A percentile compares a stretch with the other conserved stretches of the same genome.
These are phyloP conservation scores for Dalechampia spathulata DNA, from an alignment of 441 rosid genomes.

Conservation along the genomic window DNA sequence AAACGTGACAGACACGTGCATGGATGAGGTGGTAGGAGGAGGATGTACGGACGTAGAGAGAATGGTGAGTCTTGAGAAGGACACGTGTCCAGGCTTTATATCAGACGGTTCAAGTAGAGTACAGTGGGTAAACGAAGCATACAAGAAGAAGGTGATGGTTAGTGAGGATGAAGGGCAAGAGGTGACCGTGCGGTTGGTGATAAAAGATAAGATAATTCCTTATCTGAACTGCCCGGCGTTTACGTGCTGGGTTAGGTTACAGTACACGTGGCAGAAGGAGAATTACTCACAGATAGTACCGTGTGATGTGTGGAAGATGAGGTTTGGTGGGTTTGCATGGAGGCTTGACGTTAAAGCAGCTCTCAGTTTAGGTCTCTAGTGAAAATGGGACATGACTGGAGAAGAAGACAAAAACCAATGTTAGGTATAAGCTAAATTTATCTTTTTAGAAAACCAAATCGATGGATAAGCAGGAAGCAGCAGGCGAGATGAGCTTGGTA, in stretches of 20 bases:
- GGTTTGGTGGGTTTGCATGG: slow-evolving; percentile 77
- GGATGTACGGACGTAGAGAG: slow-evolving; percentile 38
- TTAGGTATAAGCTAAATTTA: too few species aligned
- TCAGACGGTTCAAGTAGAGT: slow-evolving; percentile 44
- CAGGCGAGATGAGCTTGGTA: too few species aligned
- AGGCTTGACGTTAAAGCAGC: slow-evolving; percentile 73
- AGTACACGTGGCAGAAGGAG: slow-evolving; percentile 36
- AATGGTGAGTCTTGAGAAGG: slow-evolving; percentile 32
- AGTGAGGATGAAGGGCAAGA: not conserved
- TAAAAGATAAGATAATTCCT: slow-evolving; percentile 29
- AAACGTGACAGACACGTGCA: slow-evolving; percentile 33
- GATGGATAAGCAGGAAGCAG: too few species aligned
- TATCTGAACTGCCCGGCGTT: slow-evolving; percentile 16
- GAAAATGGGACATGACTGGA: too few species aligned
- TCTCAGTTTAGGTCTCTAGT: slow-evolving; percentile 43
- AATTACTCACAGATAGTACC: slow-evolving; percentile 37
- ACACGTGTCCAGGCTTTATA: slow-evolving; percentile 60
- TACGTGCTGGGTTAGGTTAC: slow-evolving; percentile 50
- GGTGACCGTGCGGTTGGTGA: slow-evolving; percentile 32
- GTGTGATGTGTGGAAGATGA: slow-evolving; percentile 76
- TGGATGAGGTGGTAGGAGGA: slow-evolving; percentile 10
- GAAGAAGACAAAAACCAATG: too few species aligned
- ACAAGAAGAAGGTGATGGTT: slow-evolving; percentile 32
- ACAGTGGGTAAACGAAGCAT: slow-evolving; percentile 62
- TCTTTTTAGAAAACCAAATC: too few species aligned